Percentiles rank a stretch among this genome's conserved stretches.
phyloP scores from a whole-genome alignment of 1,284 basidiomycete genomes.

The Tausonia pullulans region DNA sequence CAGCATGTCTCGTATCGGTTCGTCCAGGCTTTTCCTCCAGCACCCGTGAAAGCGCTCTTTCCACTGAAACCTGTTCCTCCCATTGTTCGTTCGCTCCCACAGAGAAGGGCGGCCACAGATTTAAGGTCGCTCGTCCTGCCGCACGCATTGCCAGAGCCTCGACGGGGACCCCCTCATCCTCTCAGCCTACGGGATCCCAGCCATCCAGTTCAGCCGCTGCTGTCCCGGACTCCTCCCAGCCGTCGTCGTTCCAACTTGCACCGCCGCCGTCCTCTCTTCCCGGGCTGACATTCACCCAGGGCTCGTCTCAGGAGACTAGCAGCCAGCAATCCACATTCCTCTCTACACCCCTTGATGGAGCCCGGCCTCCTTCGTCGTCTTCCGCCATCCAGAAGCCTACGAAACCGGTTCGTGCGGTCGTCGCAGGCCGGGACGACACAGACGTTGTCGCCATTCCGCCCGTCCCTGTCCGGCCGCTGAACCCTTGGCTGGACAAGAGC shows the following conservation, averaged over 20 bases:
- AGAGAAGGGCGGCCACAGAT: constrained; percentile 11
- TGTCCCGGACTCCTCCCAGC: background rate
- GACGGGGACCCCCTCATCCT: background rate
- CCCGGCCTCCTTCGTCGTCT: background rate
- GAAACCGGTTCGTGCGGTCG: background rate
- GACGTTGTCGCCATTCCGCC: background rate
- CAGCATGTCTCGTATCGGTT: constrained; percentile 12
- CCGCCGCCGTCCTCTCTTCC: background rate
- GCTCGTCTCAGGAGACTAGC: too few species aligned
- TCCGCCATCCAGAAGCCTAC: background rate
- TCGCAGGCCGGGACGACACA: background rate
- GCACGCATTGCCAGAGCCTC: background rate
- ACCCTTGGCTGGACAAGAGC: background rate
- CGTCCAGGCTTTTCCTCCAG: background rate
- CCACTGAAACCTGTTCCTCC: background rate
- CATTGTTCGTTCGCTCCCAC: background rate
- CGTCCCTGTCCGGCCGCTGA: background rate
- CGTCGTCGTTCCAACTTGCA: background rate
- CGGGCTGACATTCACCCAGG: background rate
- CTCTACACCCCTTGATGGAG: too few species aligned
- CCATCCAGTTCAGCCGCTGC: background rate
- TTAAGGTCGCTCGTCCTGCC: constrained; percentile 6
- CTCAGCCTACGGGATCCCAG: background rate
- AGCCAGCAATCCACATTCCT: too few species aligned
- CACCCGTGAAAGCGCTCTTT: background rate